Evolutionary conservation across 2,329 filamentous ascomycete species (phyloP).

Genomic region (Ambrosiella xylebori): DNA sequence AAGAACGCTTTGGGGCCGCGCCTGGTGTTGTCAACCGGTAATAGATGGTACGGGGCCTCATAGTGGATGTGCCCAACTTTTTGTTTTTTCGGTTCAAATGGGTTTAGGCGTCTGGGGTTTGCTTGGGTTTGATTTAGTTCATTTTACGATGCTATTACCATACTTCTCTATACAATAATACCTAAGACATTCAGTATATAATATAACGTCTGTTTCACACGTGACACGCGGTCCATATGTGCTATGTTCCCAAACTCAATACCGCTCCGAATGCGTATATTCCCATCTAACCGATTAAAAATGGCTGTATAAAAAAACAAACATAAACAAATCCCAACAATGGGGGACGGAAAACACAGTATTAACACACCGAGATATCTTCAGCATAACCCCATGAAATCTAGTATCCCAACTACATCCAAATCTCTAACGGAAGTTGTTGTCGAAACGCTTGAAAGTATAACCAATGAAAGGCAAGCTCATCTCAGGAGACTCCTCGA

Average conservation of each 20-base stretch:
- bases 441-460: conserved; percentile 87
- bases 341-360: background rate
- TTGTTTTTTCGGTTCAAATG: background rate
- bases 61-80: background rate
- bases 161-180: background rate
- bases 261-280: background rate
- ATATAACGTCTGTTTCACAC: background rate
- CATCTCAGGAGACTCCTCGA: conserved; percentile 67
- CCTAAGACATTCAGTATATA: background rate
- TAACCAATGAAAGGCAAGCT: conserved; percentile 86
- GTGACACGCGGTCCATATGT: background rate
- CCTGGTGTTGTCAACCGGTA: conserved; percentile 38
- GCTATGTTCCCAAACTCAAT: background rate
- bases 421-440: conserved; percentile 39
- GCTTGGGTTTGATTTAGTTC: background rate
- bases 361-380: background rate
- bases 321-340: background rate
- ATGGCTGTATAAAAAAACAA: background rate
- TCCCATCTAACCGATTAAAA: background rate
- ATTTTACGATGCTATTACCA: background rate
- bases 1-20: conserved; percentile 64
- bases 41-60: conserved; percentile 9
- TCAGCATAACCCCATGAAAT: background rate
- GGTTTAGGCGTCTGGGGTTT: background rate
- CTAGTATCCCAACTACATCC: background rate